Evolutionary conservation across 2,329 filamentous ascomycete species (phyloP).

Genomic region (Ophiostoma tasmaniense): DNA sequence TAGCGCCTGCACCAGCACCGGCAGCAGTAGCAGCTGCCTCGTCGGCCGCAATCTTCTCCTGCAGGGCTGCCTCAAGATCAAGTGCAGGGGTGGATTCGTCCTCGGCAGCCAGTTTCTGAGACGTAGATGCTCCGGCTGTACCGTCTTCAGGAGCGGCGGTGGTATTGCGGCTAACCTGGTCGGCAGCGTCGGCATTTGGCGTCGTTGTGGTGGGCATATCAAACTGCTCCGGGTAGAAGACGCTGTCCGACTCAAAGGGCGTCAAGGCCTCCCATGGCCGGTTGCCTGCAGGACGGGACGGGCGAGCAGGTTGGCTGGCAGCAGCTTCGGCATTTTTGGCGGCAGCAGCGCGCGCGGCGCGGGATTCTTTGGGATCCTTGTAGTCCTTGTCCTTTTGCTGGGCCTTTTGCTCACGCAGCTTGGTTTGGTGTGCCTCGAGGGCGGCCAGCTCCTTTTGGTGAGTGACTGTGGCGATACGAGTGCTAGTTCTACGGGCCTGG

Average conservation of each 20-base stretch:
- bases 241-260: constrained; percentile 17
- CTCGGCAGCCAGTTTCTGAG: neutral
- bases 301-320: neutral
- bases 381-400: neutral
- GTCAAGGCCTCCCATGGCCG: constrained; percentile 20
- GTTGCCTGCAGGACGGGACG: neutral
- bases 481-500: constrained; percentile 19
- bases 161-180: neutral
- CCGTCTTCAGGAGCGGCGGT: neutral
- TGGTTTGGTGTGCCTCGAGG: constrained; percentile 10
- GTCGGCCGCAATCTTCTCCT: constrained; percentile 17
- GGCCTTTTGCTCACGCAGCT: constrained; percentile 6
- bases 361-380: constrained; percentile 6
- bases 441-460: constrained; percentile 15
- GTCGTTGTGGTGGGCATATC: constrained; percentile 13
- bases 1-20: neutral
- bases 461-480: constrained; percentile 17
- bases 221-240: constrained; percentile 21
- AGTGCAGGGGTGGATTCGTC: neutral
- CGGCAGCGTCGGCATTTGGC: neutral
- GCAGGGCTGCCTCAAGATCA: constrained; percentile 12
- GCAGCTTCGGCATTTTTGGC: neutral
- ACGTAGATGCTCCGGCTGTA: neutral
- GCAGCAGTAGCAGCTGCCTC: constrained; percentile 10
- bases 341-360: neutral